Base-by-base conservation (phyloP, 163 green algal species). In the Picocystis sp. region DNA sequence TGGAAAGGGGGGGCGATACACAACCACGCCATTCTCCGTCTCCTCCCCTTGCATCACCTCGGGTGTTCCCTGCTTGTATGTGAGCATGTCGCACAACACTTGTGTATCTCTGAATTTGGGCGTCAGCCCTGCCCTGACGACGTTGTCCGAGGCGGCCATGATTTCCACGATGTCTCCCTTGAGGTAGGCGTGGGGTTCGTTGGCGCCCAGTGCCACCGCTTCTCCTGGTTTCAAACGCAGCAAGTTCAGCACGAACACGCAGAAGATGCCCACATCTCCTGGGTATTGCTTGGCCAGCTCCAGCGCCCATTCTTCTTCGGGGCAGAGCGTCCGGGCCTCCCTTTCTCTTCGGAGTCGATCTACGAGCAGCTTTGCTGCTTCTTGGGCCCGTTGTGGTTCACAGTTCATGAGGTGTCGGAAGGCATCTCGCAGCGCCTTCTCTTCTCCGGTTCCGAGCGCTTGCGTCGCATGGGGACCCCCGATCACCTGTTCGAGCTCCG, bases 181-280 rank as follows among this genome's bases (percentile, higher is more conserved):
- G 3, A 54, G 47, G 47, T 54, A 54, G n/a, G 47, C 47, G 47
- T 54, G 47, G n/a, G 47, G 47, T 14, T 54, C 47, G 47, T 54
- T 54, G 25, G 47, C 47, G n/a, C 38, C 47, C n/a, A 54, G 47
- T 13, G 34, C 35, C n/a, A 54, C 38, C 17, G 47, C 47, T 23
- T 54, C 25, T 9, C 47, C 47, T 9, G 47, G 47, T 35, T 54
- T 54, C 15, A 54, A 45, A 13, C 38, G 34, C 25, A 54, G 34
- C 25, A 45, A 54, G 47, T 54, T 54, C 47, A 54, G 19, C n/a
- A 54, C 19, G 47, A 45, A 54, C 17, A 35, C 47, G 15, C 25
- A 33, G 19, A 54, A 54, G 19, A 54, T 38, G 17, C 47, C 47
- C n/a, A 54, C 47, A 35, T 54, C 47, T 54, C 47, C 47, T 41